Evolutionary conservation across 164 flowering plant species (phyloP), one percentile per base, ranked within the genome.

Genomic region (Taxillus chinensis): DNA sequence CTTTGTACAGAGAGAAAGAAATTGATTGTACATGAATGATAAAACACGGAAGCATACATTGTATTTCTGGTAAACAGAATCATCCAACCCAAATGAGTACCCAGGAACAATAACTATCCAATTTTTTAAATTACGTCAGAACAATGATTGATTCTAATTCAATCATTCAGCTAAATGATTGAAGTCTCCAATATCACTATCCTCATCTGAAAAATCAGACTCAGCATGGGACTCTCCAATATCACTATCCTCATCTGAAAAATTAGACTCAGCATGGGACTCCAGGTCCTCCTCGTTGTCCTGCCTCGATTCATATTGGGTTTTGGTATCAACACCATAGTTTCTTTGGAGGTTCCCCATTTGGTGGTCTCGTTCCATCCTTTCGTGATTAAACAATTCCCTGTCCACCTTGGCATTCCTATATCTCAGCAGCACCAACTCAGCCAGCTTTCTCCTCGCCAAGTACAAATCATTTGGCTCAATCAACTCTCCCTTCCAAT

Each of bases 51-150:
- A 51, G 7, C 57, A 27, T 88, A 87, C 99, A 82, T 91, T 95
- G 70, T 86, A 95, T 68, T 91, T 91, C 70, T 89, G 89, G 78
- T 95, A 91, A 55, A 90, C 79, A 63, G 99, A 95, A 73, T 95
- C 99, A 9, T 96, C 99, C 79, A 95, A 72, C 60, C 99, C 99
- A 80, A 95, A 95, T 27, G 27, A 27, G 27, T 27, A 27, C 27
- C 27, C 27, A 27, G 27, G 27, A 27, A 27, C 27, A 27, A 27
- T 27, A 27, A 27, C 27, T 27, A 27, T 27, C 27, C 27, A 27
- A 27, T 27, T 27, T 27, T 27, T 27, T 27, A 27, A 27, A 27
- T 27, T 27, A 27, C 27, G 0, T 27, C 27, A 27, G 27, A 27
- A 27, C 13, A 48, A 48, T 8, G 13, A 7, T 11, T 11, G 13